A percentile compares a stretch with the other conserved stretches of the same genome.
Evolutionary conservation across 108 stramenopile species (phyloP).

Genomic region (Conticribra guillardii): DNA sequence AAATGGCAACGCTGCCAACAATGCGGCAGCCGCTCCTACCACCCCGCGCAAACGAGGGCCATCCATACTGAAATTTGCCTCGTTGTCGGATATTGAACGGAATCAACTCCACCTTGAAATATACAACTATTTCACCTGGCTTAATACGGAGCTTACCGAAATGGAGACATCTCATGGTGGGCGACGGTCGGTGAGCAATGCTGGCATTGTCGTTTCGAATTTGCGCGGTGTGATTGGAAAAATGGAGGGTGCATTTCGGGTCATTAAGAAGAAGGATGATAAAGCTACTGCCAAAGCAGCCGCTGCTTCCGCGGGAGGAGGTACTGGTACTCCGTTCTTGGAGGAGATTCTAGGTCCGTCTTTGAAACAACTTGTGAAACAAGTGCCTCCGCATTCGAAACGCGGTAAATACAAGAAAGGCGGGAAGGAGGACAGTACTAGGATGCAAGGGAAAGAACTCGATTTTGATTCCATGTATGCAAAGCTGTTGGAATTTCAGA

Average conservation of each 20-base stretch:
- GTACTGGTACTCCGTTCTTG: background rate
- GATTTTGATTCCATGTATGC: conserved; percentile 40
- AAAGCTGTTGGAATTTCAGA: conserved; percentile 45
- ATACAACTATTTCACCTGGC: background rate
- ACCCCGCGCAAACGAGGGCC: background rate
- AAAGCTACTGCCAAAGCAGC: background rate
- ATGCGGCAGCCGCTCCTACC: background rate
- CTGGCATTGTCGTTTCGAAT: background rate
- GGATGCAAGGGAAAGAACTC: conserved; percentile 5
- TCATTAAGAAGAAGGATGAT: background rate
- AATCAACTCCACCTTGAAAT: background rate
- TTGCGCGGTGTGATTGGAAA: background rate
- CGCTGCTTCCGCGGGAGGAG: background rate
- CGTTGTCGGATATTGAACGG: background rate
- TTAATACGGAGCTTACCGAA: background rate
- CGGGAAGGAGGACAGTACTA: too few relatives aligned
- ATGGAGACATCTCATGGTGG: background rate
- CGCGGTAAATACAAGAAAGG: background rate
- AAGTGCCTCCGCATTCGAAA: background rate
- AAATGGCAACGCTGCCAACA: too few relatives aligned
- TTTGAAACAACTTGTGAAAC: background rate
- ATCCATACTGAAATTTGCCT: background rate
- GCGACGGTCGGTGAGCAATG: background rate
- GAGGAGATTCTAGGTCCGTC: background rate
- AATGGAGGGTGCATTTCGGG: background rate